phyloP scores from a whole-genome alignment of 1,284 basidiomycete species.

The Vanrija pseudolonga region DNA sequence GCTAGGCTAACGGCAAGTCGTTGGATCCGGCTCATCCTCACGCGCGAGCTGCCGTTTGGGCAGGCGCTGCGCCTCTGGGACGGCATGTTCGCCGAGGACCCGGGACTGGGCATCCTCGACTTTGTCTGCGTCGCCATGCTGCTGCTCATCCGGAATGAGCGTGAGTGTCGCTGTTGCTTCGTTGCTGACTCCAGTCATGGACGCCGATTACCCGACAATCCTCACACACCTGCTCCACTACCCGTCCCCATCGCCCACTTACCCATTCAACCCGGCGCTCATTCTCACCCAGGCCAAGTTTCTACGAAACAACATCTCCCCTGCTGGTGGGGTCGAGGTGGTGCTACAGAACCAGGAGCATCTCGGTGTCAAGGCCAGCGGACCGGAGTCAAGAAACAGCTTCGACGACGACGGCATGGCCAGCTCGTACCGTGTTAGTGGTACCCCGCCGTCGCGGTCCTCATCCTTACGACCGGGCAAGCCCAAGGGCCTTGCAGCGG shows the following conservation, averaged over 20 bases:
- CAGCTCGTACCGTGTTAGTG: background rate
- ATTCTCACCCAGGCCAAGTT: constrained; percentile 76
- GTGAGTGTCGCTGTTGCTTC: constrained; percentile 53
- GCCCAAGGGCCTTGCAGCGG: constrained; percentile 36
- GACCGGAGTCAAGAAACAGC: constrained; percentile 3
- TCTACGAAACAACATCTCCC: constrained; percentile 67
- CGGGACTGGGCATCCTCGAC: constrained; percentile 63
- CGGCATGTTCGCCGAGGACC: constrained; percentile 78
- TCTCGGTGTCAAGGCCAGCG: constrained; percentile 59
- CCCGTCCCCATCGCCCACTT: constrained; percentile 52
- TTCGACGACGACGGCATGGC: background rate
- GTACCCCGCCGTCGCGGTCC: background rate
- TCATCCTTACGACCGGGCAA: background rate
- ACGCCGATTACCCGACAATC: constrained; percentile 76
- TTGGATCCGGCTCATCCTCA: constrained; percentile 85
- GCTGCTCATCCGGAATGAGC: constrained; percentile 77
- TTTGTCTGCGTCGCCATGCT: constrained; percentile 91
- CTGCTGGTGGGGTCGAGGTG: constrained; percentile 67
- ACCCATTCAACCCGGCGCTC: constrained; percentile 56
- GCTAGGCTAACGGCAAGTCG: constrained; percentile 57
- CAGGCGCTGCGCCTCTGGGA: constrained; percentile 85
- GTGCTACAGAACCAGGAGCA: constrained; percentile 74
- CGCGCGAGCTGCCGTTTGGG: constrained; percentile 68
- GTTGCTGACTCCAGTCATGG: constrained; percentile 60
- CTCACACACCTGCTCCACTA: constrained; percentile 79